These are phyloP conservation scores for Phlegmacium glaucopus DNA, from an alignment of 768 basidiomycete species.

Conservation along the genomic window DNA sequence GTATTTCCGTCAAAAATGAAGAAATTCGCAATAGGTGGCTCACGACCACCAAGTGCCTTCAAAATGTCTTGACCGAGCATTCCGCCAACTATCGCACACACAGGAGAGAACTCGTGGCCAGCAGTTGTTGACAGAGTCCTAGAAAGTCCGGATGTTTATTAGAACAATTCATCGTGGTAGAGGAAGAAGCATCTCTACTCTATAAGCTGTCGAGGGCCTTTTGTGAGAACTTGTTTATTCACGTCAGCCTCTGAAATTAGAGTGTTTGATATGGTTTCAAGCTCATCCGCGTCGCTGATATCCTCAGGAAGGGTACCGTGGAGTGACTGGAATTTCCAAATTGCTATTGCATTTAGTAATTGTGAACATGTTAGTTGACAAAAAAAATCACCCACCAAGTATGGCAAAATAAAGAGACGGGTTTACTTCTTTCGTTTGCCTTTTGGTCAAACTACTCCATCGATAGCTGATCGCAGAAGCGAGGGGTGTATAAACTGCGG, in stretches of 20 bases:
- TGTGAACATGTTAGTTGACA: conserved; percentile 1
- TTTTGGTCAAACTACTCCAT: conserved; percentile 68
- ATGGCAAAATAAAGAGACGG: conserved; percentile 70
- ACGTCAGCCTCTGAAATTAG: conserved; percentile 62
- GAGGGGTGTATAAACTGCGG: conserved; percentile 64
- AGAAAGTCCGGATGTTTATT: conserved; percentile 8
- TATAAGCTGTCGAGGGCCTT: conserved; percentile 55
- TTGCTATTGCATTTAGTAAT: conserved; percentile 39
- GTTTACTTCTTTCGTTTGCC: conserved; percentile 82
- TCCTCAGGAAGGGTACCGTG: conserved; percentile 58
- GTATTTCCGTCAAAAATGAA: conserved; percentile 84
- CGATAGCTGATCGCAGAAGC: conserved; percentile 58
- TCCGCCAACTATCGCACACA: conserved; percentile 93
- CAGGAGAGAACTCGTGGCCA: conserved; percentile 83
- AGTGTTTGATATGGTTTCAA: conserved; percentile 61
- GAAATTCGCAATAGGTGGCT: conserved; percentile 91
- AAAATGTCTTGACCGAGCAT: conserved; percentile 94
- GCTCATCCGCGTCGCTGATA: conserved; percentile 44
- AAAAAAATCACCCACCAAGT: conserved; percentile 46
- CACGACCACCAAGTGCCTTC: conserved; percentile 85
- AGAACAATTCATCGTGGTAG: conserved; percentile 4
- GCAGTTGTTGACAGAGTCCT: conserved; percentile 74
- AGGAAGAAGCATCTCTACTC: conserved; percentile 43
- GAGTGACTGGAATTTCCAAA: conserved; percentile 77
- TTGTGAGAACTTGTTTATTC: conserved; percentile 60